Base-by-base conservation (phyloP, 495 filamentous ascomycete genomes). In the Sporormia fimetaria region DNA sequence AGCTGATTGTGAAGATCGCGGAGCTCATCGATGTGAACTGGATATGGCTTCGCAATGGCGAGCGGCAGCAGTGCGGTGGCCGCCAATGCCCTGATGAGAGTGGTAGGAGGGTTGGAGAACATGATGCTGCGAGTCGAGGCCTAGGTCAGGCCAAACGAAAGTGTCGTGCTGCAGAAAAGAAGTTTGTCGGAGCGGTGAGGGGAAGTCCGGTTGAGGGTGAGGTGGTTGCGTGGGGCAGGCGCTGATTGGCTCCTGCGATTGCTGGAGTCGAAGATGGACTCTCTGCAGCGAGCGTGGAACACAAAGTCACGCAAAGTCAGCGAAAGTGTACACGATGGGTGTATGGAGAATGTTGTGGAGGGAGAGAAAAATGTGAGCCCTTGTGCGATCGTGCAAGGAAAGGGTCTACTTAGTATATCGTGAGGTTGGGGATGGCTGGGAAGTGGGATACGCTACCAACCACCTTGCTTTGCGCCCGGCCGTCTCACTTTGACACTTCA, bases 1-100 rank as follows among this genome's bases (percentile, higher is more conserved):
- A 40, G 32, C 8, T 14, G 32, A 31, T 57, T 57, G 20, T 51
- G 51, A 12, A 67, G 63, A 45, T 68, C 63, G 49, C 52, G 51
- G 55, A 70, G 52, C 54, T 65, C 57, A 62, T 63, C 56, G 55
- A 56, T 29, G 57, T 52, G 44, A 23, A 48, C 28, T 4, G 54
- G 54, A 18, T 49, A 49, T 11, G 58, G 58, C 17, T 52, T 59
- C 24, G 58, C 57, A 8, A 33, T 4, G 7, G 42, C 43, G 22
- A 37, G 26, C 3, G 44, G 42, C 40, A 59, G 42, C 16, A 56
- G 45, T 26, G 52, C 46, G 25, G 40, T 33, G 25, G 56, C 39
- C 26, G 54, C 48, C 42, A 58, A n/a, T n/a, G n/a, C n/a, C n/a
- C n/a, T n/a, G 23, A 59, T 38, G n/a, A 62, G 46, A 20, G 58